phyloP scores from a whole-genome alignment of 805 yeast species.

The Cyberlindnera mycetangii region DNA sequence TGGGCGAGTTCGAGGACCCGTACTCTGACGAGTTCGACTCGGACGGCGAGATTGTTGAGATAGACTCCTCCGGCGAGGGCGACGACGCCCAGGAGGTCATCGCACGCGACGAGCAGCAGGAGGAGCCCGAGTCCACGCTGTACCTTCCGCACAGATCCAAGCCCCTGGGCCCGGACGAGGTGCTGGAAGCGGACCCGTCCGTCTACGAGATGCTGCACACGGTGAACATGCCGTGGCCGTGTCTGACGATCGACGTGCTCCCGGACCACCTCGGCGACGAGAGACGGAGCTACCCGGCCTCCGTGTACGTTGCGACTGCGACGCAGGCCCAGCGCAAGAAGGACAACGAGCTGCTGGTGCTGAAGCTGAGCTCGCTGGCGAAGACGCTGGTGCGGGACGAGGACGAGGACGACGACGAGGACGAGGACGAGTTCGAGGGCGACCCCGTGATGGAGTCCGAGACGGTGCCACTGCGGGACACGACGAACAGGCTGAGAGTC shows the following conservation, averaged over 20 bases:
- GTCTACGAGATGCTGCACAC: conserved; percentile 96
- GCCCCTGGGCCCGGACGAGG: conserved; percentile 95
- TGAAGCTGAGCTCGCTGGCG: conserved; percentile 77
- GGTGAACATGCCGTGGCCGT: conserved; percentile 95
- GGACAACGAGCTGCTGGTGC: conserved; percentile 83
- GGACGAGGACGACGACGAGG: conserved; percentile 62
- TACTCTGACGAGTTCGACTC: conserved; percentile 91
- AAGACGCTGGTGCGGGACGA: conserved; percentile 88
- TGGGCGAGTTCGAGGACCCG: conserved; percentile 86
- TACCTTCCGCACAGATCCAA: conserved; percentile 86
- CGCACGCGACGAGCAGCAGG: conserved; percentile 37
- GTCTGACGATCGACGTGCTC: conserved; percentile 83
- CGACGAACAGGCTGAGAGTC: conserved; percentile 86
- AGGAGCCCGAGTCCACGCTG: conserved; percentile 43
- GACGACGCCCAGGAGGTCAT: conserved; percentile 35
- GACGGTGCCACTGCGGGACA: conserved; percentile 68
- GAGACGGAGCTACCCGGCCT: conserved; percentile 86
- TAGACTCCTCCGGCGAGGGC: conserved; percentile 50
- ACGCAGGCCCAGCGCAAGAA: conserved; percentile 87
- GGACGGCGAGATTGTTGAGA: conserved; percentile 83
- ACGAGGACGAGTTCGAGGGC: conserved; percentile 62
- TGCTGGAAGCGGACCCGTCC: conserved; percentile 91
- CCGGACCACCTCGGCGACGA: conserved; percentile 87
- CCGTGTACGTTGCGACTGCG: conserved; percentile 83
- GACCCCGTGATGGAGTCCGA: conserved; percentile 91